Evolutionary conservation across 1,284 basidiomycete species (phyloP).

Genomic region (Phlebopus sp.): DNA sequence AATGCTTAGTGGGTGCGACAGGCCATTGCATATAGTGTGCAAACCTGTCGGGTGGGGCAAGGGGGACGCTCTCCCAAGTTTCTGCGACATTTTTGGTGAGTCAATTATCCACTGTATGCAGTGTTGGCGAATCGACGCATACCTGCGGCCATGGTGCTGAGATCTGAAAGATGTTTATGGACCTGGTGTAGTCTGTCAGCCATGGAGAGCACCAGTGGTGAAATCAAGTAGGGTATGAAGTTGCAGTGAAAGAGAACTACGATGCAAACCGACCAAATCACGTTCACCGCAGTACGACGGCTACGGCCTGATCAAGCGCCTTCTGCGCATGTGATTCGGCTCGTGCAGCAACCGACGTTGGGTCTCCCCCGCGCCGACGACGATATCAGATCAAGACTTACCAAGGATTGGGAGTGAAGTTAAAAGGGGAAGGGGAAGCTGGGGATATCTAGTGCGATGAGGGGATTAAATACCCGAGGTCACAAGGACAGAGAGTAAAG

Average conservation of each 20-base stretch:
- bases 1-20: slow-evolving; percentile 6
- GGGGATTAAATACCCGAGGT: not conserved
- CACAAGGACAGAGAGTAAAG: not conserved
- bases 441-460: too few relatives aligned
- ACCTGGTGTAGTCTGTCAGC: slow-evolving; percentile 54
- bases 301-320: not conserved
- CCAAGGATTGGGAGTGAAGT: not conserved
- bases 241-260: not conserved
- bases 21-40: slow-evolving; percentile 6
- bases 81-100: slow-evolving; percentile 41
- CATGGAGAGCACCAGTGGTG: slow-evolving; percentile 34
- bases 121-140: slow-evolving; percentile 20
- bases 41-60: slow-evolving; percentile 79
- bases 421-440: too few relatives aligned
- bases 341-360: slow-evolving; percentile 1
- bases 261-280: not conserved
- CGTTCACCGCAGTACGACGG: not conserved
- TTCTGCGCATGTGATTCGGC: slow-evolving; percentile 26
- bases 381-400: slow-evolving; percentile 9
- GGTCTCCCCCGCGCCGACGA: not conserved
- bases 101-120: not conserved
- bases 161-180: slow-evolving; percentile 38
- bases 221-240: not conserved
- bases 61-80: slow-evolving; percentile 68
- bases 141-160: slow-evolving; percentile 50